phyloP scores from a whole-genome alignment of 768 basidiomycete species.

The Amanita muscaria region DNA sequence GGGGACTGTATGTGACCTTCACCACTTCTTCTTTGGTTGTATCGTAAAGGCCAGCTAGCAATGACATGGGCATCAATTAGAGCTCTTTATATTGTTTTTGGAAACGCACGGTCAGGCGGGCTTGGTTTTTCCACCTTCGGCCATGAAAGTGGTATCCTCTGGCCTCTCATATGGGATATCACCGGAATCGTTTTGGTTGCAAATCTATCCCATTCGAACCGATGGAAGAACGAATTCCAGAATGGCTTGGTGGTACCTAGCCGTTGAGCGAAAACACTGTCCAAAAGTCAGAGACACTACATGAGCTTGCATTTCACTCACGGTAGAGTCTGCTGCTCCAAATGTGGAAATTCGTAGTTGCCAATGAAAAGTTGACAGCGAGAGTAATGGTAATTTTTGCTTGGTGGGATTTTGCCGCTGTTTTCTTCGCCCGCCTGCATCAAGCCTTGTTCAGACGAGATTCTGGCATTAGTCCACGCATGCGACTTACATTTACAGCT shows the following conservation, averaged over 20 bases:
- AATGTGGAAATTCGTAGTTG: slow-evolving; percentile 47
- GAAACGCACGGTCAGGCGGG: slow-evolving; percentile 35
- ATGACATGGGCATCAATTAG: neutral
- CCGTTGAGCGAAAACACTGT: slow-evolving; percentile 72
- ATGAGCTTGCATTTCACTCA: slow-evolving; percentile 28
- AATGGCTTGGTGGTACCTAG: slow-evolving; percentile 50
- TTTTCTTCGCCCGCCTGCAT: slow-evolving; percentile 16
- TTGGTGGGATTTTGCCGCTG: slow-evolving; percentile 25
- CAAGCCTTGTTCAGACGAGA: neutral
- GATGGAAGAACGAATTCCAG: slow-evolving; percentile 46
- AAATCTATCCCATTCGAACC: slow-evolving; percentile 67
- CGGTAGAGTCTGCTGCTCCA: slow-evolving; percentile 35
- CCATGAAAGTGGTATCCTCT: slow-evolving; percentile 58
- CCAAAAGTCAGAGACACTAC: neutral
- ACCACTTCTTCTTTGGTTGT: slow-evolving; percentile 52
- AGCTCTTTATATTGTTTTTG: neutral
- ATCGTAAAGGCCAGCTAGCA: slow-evolving; percentile 52
- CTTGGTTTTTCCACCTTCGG: slow-evolving; percentile 39
- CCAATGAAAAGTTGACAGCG: slow-evolving; percentile 74
- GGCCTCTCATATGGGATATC: slow-evolving; percentile 33
- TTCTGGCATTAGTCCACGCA: neutral
- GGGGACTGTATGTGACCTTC: slow-evolving; percentile 64
- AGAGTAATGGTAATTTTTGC: slow-evolving; percentile 63
- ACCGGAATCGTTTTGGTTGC: slow-evolving; percentile 56
- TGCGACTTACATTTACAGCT: slow-evolving; percentile 25